A percentile compares a stretch with the other conserved stretches of the same genome.
These are phyloP conservation scores for Colletotrichum spinosum DNA, from an alignment of 2,329 filamentous ascomycete genomes.

Conservation along the genomic window DNA sequence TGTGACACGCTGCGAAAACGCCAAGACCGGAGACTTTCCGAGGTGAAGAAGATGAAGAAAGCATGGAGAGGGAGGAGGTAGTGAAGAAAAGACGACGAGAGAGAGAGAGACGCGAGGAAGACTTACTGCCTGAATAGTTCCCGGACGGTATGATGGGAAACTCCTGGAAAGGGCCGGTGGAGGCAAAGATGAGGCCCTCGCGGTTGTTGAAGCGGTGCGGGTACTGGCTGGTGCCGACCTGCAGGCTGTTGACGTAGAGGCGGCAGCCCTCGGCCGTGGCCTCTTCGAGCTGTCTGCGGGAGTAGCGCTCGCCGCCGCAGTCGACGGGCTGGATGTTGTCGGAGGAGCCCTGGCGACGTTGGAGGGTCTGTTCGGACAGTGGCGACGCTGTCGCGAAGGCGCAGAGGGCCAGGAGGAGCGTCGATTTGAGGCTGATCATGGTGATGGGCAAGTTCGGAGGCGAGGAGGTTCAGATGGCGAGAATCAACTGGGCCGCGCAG, in stretches of 20 bases:
- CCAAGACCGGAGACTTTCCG: background rate
- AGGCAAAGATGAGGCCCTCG: conserved; percentile 51
- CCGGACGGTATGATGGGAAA: conserved; percentile 50
- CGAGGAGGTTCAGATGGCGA: background rate
- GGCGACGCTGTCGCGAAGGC: conserved; percentile 10
- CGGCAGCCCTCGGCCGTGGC: conserved; percentile 38
- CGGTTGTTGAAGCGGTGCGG: conserved; percentile 54
- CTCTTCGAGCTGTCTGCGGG: conserved; percentile 31
- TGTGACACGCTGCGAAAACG: background rate
- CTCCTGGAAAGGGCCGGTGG: conserved; percentile 51
- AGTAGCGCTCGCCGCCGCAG: conserved; percentile 31
- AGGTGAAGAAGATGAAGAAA: background rate
- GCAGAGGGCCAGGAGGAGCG: conserved; percentile 18
- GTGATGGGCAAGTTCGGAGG: background rate
- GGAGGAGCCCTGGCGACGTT: conserved; percentile 22
- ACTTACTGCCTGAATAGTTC: conserved; percentile 49
- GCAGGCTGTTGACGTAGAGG: conserved; percentile 24
- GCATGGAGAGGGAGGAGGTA: too few species aligned
- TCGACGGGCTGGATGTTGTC: conserved; percentile 9
- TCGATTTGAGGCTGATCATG: conserved; percentile 34
- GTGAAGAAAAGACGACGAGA: background rate
- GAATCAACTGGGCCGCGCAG: background rate
- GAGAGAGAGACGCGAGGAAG: background rate
- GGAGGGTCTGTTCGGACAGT: conserved; percentile 7
- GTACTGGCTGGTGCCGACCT: conserved; percentile 42